Base-by-base conservation (phyloP, 805 yeast species). In the Wickerhamiella parazyma region DNA sequence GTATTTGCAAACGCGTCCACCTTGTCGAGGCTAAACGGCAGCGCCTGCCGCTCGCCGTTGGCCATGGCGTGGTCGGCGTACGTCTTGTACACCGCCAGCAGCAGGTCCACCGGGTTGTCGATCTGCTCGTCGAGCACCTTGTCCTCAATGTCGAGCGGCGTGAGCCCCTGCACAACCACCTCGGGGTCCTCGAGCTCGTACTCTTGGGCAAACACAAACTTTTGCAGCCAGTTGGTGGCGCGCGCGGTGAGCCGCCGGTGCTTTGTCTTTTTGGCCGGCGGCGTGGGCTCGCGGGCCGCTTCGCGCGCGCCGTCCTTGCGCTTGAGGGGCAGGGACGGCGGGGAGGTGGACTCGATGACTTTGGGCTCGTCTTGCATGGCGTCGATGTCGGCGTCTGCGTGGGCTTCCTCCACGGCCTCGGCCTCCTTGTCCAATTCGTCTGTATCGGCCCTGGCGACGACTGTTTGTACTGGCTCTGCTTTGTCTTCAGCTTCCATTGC, bases 141-240 rank as follows among this genome's bases (percentile, higher is more conserved):
- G 46, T 44, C 38, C 28, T 33, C 38, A 17, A 40, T 46, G 45
- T 41, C 40, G 25, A 10, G 36, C 22, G 31, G 41, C 42, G 47
- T 48, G 11, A 22, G 26, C 42, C 9, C 44, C 43, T 29, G 29
- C 24, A 36, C 33, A 33, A 31, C 33, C 18, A 24, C 34, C 21
- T 38, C 38, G 34, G 36, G 42, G 24, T 37, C 42, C 11, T 43
- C 50, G 4, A 38, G 45, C 42, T 12, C 29, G 24, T 36, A 42
- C 14, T 40, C 46, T 29, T 46, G 44, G 19, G 37, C 45, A 17
- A 19, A n/a, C 8, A 14, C 36, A 19, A 40, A 40, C 19, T 22
- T 29, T n/a, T 33, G 35, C 17, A 29, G 38, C 43, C 43, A 40
- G 36, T 31, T n/a, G 14, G 31, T 17, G 12, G 43, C 33, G 8